Evolutionary conservation across 1,284 basidiomycete genomes (phyloP), one percentile per base, ranked within the genome.

Genomic region (Irpex sp.): DNA sequence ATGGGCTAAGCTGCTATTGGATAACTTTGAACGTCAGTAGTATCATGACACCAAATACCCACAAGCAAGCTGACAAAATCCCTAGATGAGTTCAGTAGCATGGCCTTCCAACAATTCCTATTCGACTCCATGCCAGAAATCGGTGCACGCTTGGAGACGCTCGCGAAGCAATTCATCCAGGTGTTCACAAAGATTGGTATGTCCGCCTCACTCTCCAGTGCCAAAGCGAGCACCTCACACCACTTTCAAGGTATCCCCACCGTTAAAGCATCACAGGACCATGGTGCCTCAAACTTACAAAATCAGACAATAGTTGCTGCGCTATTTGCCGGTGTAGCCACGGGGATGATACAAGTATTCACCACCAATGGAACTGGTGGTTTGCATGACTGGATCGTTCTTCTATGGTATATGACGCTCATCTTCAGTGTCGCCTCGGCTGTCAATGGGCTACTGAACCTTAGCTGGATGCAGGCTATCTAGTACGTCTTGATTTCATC

Each of bases 381-480:
- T 88, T 79, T 68, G 74, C 77, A 64, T 77, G 80, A 3, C 88
- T 90, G 53, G 90, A 90, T 69, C 79, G 76, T 35, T 17, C 31
- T 55, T 15, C 86, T 89, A 66, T 89, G 87, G 87, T 88, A 88
- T 65, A 77, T 81, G 4, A 87, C 85, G 9, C 73, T 89, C 61
- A 86, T 89, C 1, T 88, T 89, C 72, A 87, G 84, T 63, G 87
- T 88, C 65, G 86, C 83, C 33, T 84, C 86, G 5, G 86, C 87
- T 33, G 86, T 89, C 46, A 89, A 89, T 71, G 84, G 83, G 70
- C 75, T 88, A 19, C 74, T 88, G 17, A 85, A 85, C 47, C 73
- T 88, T 43, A 86, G 85, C 1, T 88, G 86, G 86, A 86, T 85
- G 69, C 85, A 87, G 69, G 86, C 86, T 0, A 88, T 88, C 21